Base-by-base conservation (phyloP, 371 early-diverging fungal species). In the Ordospora pajunii region DNA sequence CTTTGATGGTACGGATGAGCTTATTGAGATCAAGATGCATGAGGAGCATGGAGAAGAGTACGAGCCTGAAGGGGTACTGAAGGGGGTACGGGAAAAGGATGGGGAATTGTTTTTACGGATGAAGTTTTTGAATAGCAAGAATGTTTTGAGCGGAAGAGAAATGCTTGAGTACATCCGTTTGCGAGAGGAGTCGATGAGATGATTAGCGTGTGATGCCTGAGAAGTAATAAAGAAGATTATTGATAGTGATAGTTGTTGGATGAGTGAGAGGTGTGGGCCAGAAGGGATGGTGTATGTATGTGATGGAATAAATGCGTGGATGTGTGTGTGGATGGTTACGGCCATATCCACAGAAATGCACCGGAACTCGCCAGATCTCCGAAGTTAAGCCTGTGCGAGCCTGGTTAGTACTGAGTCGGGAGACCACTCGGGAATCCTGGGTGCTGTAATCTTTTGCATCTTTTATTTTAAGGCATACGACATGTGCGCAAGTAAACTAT, bases 321-420 rank as follows among this genome's bases (percentile, higher is more conserved):
- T 32, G 58, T 5, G 37, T 27, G 10, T 58, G 14, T 37, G 19
- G 12, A 27, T 58, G 62, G 80, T 68, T 85, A 83, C 84, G 87
- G 85, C 85, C 86, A 87, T 86, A 85, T 80, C 82, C 80, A 82
- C 77, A 64, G 72, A 76, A 81, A 75, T 74, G 67, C 83, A 86
- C 86, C 86, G 83, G 85, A 85, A 82, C 86, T 83, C 86, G 86
- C 86, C 84, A 79, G 86, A 87, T 87, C 87, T 86, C 84, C 85
- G 86, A 77, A 87, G 86, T 85, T 78, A 87, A 87, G 81, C 81
- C 70, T 67, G 76, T 83, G 80, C 73, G 82, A 79, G 87, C 87
- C 64, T 63, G 54, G 80, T 80, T 78, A 86, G 86, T 87, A 87
- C 86, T 87, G 80, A 71, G 84, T 81, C 84, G 81, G 86, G 87